phyloP scores from a whole-genome alignment of 2,329 filamentous ascomycete species.

The Colletotrichum nymphaeae region DNA sequence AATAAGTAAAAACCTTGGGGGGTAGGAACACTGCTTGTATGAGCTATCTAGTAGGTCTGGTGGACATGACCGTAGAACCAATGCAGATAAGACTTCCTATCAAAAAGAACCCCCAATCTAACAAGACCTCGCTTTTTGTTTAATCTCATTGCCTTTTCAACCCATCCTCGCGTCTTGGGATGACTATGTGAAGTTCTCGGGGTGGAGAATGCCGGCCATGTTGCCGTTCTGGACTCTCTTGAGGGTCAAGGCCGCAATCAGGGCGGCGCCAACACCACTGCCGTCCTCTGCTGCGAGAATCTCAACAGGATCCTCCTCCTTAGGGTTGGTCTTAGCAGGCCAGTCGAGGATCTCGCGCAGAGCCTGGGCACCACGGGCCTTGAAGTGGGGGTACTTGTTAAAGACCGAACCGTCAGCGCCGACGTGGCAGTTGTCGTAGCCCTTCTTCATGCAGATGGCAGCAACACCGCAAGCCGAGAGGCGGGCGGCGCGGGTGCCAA shows the following conservation, averaged over 20 bases:
- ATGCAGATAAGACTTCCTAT: conserved; percentile 31
- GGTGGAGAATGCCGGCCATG: conserved; percentile 72
- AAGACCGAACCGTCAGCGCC: conserved; percentile 98
- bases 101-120: conserved; percentile 39
- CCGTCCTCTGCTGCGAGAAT: conserved; percentile 94
- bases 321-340: conserved; percentile 75
- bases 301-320: conserved; percentile 87
- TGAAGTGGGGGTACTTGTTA: conserved; percentile 98
- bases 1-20: background rate
- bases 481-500: conserved; percentile 92
- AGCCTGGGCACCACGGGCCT: conserved; percentile 87
- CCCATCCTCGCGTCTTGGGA: conserved; percentile 4
- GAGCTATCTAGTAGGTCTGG: conserved; percentile 26
- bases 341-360: conserved; percentile 96
- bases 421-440: conserved; percentile 87
- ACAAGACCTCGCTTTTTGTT: conserved; percentile 22
- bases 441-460: conserved; percentile 97
- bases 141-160: conserved; percentile 37
- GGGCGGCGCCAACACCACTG: conserved; percentile 93
- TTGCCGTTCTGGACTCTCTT: conserved; percentile 74
- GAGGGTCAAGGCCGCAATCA: conserved; percentile 83
- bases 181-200: conserved; percentile 67
- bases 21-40: conserved; percentile 15
- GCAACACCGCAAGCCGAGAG: conserved; percentile 95
- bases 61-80: conserved; percentile 18